Conservation (phyloP, 768 basidiomycete species). For the Suillus lakei region DNA sequence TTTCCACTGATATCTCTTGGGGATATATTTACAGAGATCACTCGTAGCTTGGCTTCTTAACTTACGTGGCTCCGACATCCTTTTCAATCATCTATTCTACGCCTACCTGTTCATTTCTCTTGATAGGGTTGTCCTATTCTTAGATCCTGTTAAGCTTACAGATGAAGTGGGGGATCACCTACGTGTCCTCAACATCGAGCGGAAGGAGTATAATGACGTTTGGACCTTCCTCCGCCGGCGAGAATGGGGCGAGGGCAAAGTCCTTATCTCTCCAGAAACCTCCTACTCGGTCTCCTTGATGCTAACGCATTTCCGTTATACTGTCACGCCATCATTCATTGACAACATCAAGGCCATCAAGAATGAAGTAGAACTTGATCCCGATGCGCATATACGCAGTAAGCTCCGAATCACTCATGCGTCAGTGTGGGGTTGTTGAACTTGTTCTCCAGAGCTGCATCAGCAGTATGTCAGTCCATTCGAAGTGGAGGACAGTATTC, state of each 20-base stretch:
- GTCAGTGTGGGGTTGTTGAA: too few species aligned
- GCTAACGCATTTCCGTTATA: conserved; percentile 83
- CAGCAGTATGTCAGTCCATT: background rate
- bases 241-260: conserved; percentile 82
- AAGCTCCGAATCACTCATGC: too few species aligned
- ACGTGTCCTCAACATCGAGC: conserved; percentile 56
- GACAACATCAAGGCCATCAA: conserved; percentile 87
- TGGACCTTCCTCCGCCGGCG: conserved; percentile 78
- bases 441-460: background rate
- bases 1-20: background rate
- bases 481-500: background rate
- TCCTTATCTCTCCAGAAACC: conserved; percentile 74
- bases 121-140: conserved; percentile 70
- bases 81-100: conserved; percentile 91
- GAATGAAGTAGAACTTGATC: conserved; percentile 85
- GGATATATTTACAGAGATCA: background rate
- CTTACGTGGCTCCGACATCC: conserved; percentile 87
- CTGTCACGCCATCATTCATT: conserved; percentile 69
- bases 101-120: conserved; percentile 80
- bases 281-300: conserved; percentile 86
- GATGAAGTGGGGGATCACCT: conserved; percentile 64
- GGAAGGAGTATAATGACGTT: conserved; percentile 73
- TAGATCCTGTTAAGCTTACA: conserved; percentile 70
- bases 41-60: conserved; percentile 82
- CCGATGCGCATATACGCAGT: too few species aligned